phyloP scores from a whole-genome alignment of 805 yeast species.

The Candida pseudoglaebosa region DNA sequence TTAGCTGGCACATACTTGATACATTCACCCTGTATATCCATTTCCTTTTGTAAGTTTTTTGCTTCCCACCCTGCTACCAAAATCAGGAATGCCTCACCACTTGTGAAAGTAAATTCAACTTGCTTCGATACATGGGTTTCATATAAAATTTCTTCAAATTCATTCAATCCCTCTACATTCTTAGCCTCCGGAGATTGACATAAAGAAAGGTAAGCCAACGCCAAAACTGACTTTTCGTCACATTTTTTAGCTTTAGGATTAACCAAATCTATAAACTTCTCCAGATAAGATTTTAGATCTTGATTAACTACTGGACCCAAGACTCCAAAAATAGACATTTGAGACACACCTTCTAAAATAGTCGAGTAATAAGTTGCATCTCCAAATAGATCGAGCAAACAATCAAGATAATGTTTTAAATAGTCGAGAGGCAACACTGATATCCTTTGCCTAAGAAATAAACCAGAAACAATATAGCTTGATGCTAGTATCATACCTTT shows the following conservation, averaged over 20 bases:
- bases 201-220: constrained; percentile 55
- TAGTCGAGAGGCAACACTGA: constrained; percentile 10
- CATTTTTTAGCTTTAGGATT: constrained; percentile 45
- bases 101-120: constrained; percentile 68
- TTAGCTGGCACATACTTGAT: constrained; percentile 15
- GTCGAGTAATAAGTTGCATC: constrained; percentile 19
- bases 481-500: constrained; percentile 27
- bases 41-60: constrained; percentile 42
- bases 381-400: constrained; percentile 13
- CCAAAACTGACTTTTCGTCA: constrained; percentile 56
- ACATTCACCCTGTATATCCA: constrained; percentile 49
- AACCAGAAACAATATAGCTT: constrained; percentile 47
- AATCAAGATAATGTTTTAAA: constrained; percentile 11
- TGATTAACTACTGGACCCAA: constrained; percentile 30
- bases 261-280: constrained; percentile 19
- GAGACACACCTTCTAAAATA: constrained; percentile 39
- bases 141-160: constrained; percentile 45
- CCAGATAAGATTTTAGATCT: constrained; percentile 8
- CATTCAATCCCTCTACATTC: constrained; percentile 15
- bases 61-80: constrained; percentile 77
- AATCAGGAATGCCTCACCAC: constrained; percentile 80
- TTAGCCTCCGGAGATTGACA: constrained; percentile 10
- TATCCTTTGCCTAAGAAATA: constrained; percentile 29
- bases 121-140: constrained; percentile 65
- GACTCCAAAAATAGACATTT: constrained; percentile 44